Percentiles rank a stretch among this genome's conserved stretches.
phyloP scores from a whole-genome alignment of 2,329 filamentous ascomycete genomes.

The Aspergillus quadrilineatus region DNA sequence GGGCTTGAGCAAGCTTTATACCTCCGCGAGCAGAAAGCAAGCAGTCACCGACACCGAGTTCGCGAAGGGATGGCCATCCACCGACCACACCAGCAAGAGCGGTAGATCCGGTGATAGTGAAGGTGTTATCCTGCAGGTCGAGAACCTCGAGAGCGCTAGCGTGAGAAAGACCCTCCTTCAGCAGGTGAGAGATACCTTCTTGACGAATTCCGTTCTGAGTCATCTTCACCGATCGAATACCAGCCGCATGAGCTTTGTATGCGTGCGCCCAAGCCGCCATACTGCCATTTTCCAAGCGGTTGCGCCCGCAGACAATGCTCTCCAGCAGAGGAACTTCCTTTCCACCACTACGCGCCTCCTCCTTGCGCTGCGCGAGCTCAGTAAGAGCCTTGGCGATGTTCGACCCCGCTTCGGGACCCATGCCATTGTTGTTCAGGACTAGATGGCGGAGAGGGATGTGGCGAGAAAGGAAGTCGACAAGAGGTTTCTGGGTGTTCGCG shows the following conservation, averaged over 20 bases:
- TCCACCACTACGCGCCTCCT: conserved; percentile 60
- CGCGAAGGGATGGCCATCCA: conserved; percentile 72
- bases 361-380: conserved; percentile 79
- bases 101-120: conserved; percentile 75
- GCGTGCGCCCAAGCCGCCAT: conserved; percentile 94
- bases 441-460: conserved; percentile 91
- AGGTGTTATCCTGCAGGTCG: conserved; percentile 97
- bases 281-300: conserved; percentile 90
- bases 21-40: conserved; percentile 76
- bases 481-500: conserved; percentile 86
- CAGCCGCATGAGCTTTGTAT: conserved; percentile 73
- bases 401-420: conserved; percentile 87
- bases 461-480: conserved; percentile 84
- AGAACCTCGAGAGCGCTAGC: conserved; percentile 69
- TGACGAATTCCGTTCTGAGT: conserved; percentile 96
- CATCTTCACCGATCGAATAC: conserved; percentile 88
- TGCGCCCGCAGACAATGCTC: conserved; percentile 96
- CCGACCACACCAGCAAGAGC: conserved; percentile 74
- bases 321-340: conserved; percentile 79
- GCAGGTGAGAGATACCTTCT: conserved; percentile 80
- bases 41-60: conserved; percentile 87
- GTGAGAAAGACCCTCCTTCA: conserved; percentile 74
- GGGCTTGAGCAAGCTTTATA: conserved; percentile 68
- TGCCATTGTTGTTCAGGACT: conserved; percentile 96
- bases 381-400: conserved; percentile 85